A percentile compares a stretch with the other conserved stretches of the same genome.
Evolutionary conservation across 805 yeast species (phyloP).

Genomic region (Cyberlindnera americana): DNA sequence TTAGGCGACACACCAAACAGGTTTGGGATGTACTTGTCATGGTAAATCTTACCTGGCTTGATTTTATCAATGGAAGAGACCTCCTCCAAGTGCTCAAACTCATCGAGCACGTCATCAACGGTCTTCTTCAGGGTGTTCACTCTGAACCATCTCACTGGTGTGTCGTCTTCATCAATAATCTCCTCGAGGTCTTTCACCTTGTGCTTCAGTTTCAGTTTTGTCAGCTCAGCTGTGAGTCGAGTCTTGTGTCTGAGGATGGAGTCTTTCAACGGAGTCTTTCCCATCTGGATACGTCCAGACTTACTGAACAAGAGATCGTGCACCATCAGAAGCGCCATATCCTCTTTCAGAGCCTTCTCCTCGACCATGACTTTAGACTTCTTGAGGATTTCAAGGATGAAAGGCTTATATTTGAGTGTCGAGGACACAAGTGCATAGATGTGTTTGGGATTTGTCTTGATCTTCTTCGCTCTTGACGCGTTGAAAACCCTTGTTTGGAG

Average conservation of each 20-base stretch:
- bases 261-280: conserved; percentile 83
- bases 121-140: conserved; percentile 60
- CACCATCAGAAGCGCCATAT: conserved; percentile 59
- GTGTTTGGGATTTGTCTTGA: conserved; percentile 75
- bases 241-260: conserved; percentile 75
- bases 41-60: conserved; percentile 56
- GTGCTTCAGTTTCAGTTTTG: conserved; percentile 68
- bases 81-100: conserved; percentile 39
- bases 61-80: conserved; percentile 45
- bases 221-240: conserved; percentile 76
- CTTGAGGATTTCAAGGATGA: conserved; percentile 57
- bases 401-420: conserved; percentile 66
- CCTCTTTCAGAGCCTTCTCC: conserved; percentile 49
- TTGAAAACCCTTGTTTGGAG: conserved; percentile 51
- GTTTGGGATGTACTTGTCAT: conserved; percentile 70
- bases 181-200: conserved; percentile 57
- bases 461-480: conserved; percentile 41
- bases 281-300: conserved; percentile 81
- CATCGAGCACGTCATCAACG: conserved; percentile 27
- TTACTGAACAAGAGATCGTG: conserved; percentile 79
- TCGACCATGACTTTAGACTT: conserved; percentile 61
- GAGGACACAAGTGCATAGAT: conserved; percentile 80
- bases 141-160: conserved; percentile 81
- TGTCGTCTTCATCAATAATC: conserved; percentile 52
- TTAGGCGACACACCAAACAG: conserved; percentile 80